Conservation (phyloP, 2,329 filamentous ascomycete genomes). For the Aspergillus neoniger region DNA sequence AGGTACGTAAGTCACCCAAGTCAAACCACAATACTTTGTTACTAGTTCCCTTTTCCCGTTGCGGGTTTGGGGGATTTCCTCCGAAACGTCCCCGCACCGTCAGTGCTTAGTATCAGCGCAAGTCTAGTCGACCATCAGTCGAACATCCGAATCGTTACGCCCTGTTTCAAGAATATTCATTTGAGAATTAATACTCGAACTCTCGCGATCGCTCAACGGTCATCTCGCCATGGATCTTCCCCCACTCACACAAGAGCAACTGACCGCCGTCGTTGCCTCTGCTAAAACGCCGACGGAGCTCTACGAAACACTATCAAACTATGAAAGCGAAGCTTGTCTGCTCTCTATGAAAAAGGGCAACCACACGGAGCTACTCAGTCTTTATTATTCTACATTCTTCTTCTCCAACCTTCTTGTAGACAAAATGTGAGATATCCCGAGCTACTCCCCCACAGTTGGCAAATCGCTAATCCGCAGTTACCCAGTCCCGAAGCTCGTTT, state of each 20-base stretch:
- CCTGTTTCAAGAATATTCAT: no score
- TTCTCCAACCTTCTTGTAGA: slow-evolving; percentile 43
- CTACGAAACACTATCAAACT: slow-evolving; percentile 36
- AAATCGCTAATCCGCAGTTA: slow-evolving; percentile 8
- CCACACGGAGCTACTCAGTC: slow-evolving; percentile 34
- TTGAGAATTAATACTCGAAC: no score
- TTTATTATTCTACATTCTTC: slow-evolving; percentile 44
- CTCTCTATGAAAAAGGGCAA: slow-evolving; percentile 25
- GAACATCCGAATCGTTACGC: no score
- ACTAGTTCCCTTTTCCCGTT: neutral
- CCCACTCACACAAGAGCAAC: slow-evolving; percentile 33
- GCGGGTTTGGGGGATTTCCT: slow-evolving; percentile 26
- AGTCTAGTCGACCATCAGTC: neutral
- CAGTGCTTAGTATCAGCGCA: neutral
- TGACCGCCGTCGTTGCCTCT: slow-evolving; percentile 32
- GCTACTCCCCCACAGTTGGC: neutral
- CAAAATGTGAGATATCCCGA: slow-evolving; percentile 36
- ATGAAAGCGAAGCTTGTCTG: slow-evolving; percentile 39
- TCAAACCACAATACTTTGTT: no score
- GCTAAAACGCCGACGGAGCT: slow-evolving; percentile 36
- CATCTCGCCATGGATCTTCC: slow-evolving; percentile 31
- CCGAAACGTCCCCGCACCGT: slow-evolving; percentile 37
- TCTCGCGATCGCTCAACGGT: no score
- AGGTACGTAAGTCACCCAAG: slow-evolving; percentile 18
- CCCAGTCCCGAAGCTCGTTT: slow-evolving; percentile 44